Conservation (phyloP, 2,329 filamentous ascomycete genomes). For the Nectriaceae sp. region DNA sequence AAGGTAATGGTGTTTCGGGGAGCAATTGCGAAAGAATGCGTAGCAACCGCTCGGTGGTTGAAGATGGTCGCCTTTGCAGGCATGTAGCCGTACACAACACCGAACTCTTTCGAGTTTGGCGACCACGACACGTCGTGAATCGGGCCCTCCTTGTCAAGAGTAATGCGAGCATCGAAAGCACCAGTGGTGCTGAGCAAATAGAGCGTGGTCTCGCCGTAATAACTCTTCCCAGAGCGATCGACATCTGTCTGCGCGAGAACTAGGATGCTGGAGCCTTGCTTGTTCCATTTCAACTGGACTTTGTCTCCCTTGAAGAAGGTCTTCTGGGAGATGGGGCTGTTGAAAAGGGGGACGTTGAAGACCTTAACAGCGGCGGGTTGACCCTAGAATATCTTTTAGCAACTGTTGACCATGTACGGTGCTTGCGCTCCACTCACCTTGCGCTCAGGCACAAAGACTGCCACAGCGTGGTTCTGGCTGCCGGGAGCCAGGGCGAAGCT, state of each 20-base stretch:
- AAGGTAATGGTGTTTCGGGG: constrained; percentile 95
- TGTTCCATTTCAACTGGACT: constrained; percentile 98
- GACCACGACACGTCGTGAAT: constrained; percentile 99
- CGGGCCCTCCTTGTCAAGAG: constrained; percentile 93
- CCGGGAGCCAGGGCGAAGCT: constrained; percentile 91
- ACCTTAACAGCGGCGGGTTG: constrained; percentile 93
- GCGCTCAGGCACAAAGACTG: constrained; percentile 92
- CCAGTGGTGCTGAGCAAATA: constrained; percentile 93
- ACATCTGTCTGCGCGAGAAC: constrained; percentile 97
- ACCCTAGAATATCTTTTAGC: constrained; percentile 56
- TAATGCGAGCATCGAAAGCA: constrained; percentile 87
- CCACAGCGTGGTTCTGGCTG: constrained; percentile 80
- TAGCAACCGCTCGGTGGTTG: constrained; percentile 81
- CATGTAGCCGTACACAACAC: constrained; percentile 97
- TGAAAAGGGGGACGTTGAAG: constrained; percentile 89
- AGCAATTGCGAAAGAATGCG: constrained; percentile 81
- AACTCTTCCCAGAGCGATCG: constrained; percentile 97
- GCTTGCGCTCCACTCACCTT: constrained; percentile 61
- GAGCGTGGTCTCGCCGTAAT: constrained; percentile 97
- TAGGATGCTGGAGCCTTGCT: constrained; percentile 84
- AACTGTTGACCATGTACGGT: background rate
- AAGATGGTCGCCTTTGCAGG: constrained; percentile 99
- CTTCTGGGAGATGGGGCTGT: constrained; percentile 85
- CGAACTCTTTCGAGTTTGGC: constrained; percentile 95
- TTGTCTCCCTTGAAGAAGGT: constrained; percentile 99